Percentiles rank a stretch among this genome's conserved stretches.
Evolutionary conservation across 1,284 basidiomycete genomes (phyloP).

Genomic region (Fomitiporia mediterranea): DNA sequence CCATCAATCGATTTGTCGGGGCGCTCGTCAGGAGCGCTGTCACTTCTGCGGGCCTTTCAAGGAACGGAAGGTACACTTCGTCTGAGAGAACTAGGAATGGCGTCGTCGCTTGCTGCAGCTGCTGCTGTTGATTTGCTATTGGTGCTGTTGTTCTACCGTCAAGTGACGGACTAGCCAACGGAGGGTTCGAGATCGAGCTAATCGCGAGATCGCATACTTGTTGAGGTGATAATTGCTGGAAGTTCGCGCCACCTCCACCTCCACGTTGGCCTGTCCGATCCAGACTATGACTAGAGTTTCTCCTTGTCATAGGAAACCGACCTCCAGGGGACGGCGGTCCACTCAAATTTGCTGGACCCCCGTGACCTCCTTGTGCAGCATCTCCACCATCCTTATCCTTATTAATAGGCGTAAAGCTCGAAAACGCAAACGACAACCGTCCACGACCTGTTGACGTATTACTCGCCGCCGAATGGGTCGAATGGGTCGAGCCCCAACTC

Average conservation of each 20-base stretch:
- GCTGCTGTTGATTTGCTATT: no score
- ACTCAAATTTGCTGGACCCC: constrained; percentile 3
- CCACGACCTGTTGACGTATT: constrained; percentile 16
- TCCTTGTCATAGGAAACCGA: constrained; percentile 13
- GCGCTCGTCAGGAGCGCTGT: constrained; percentile 27
- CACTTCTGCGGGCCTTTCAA: constrained; percentile 32
- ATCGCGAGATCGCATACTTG: constrained; percentile 27
- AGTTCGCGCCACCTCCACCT: constrained; percentile 4
- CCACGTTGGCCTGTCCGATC: constrained; percentile 17
- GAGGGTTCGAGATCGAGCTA: constrained; percentile 19
- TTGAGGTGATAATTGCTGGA: constrained; percentile 24
- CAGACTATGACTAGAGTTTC: constrained; percentile 17
- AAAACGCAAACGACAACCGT: constrained; percentile 28
- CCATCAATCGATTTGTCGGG: constrained; percentile 30
- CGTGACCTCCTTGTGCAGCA: background rate
- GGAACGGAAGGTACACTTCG: constrained; percentile 31
- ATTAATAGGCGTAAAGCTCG: constrained; percentile 26
- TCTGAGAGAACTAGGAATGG: constrained; percentile 29
- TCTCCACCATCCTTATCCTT: constrained; percentile 1
- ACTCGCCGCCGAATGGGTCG: constrained; percentile 18
- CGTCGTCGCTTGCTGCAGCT: constrained; percentile 19
- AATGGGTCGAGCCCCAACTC: constrained; percentile 22
- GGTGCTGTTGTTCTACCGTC: no score
- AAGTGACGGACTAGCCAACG: constrained; percentile 10
- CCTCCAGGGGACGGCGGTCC: constrained; percentile 15